Percentiles rank a stretch among this genome's conserved stretches.
phyloP scores from a whole-genome alignment of 306 rosid species.

The Trifolium pratense region DNA sequence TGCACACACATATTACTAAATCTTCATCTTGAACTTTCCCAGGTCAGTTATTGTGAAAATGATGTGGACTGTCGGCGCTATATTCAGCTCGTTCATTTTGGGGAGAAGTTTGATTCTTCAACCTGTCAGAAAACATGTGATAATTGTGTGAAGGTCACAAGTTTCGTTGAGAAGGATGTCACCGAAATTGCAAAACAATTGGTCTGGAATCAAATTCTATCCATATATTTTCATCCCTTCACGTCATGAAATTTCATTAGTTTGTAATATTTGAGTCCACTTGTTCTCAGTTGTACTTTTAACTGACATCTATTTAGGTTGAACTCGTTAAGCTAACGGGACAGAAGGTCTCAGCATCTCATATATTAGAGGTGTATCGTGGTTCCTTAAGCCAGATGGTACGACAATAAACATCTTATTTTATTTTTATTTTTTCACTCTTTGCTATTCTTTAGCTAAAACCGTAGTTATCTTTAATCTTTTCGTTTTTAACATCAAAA shows the following conservation, averaged over 20 bases:
- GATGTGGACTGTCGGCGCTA: slow-evolving; percentile 88
- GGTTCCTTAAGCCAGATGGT: too few species aligned
- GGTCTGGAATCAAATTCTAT: slow-evolving; percentile 60
- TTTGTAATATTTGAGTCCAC: slow-evolving; percentile 32
- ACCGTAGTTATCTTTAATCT: too few species aligned
- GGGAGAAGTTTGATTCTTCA: too few species aligned
- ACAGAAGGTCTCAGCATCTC: slow-evolving; percentile 88
- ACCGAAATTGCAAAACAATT: slow-evolving; percentile 81
- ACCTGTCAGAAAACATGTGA: too few species aligned
- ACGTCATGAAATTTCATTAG: slow-evolving; percentile 28
- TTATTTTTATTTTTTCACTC: too few species aligned
- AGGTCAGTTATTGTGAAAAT: slow-evolving; percentile 96
- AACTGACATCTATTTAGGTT: slow-evolving; percentile 62
- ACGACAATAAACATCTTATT: too few species aligned
- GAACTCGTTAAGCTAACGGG: slow-evolving; percentile 76
- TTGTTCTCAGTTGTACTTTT: slow-evolving; percentile 36
- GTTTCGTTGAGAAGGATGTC: slow-evolving; percentile 82
- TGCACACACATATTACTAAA: slow-evolving; percentile 4
- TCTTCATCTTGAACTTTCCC: slow-evolving; percentile 45
- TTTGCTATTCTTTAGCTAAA: too few species aligned
- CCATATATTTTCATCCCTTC: slow-evolving; percentile 26
- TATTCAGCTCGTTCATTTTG: slow-evolving; percentile 90
- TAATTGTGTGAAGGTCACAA: too few species aligned
- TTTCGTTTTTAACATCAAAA: too few species aligned
- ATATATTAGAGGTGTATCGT: too few species aligned